phyloP scores from a whole-genome alignment of 169 alveolate species.

The Plasmodium gallinaceum region DNA sequence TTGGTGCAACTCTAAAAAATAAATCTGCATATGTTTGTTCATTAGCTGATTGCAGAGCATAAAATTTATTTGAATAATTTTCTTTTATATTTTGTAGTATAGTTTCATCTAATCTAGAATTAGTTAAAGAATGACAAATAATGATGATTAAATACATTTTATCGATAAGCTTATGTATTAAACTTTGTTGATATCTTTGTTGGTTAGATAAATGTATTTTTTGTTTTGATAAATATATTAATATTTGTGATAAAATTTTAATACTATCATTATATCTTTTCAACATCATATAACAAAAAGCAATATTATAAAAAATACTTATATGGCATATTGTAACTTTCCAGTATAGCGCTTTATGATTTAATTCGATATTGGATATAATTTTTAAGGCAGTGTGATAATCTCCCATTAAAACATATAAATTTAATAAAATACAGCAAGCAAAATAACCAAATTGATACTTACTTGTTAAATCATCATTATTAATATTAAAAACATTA shows the following conservation, averaged over 20 bases:
- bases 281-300: constrained; percentile 89
- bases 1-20: constrained; percentile 86
- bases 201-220: constrained; percentile 82
- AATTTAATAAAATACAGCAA: constrained; percentile 64
- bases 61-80: constrained; percentile 86
- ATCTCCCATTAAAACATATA: constrained; percentile 88
- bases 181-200: constrained; percentile 83
- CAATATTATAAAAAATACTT: constrained; percentile 84
- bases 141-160: constrained; percentile 87
- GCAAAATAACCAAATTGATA: constrained; percentile 58
- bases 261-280: constrained; percentile 89
- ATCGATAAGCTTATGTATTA: constrained; percentile 84
- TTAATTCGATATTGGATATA: constrained; percentile 80
- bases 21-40: constrained; percentile 87
- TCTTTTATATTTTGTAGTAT: constrained; percentile 86
- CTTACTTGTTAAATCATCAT: constrained; percentile 42
- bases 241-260: constrained; percentile 83
- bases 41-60: constrained; percentile 85
- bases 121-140: constrained; percentile 85
- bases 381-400: constrained; percentile 84
- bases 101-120: constrained; percentile 85
- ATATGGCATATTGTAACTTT: constrained; percentile 89
- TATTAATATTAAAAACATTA: constrained; percentile 27
- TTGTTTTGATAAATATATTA: constrained; percentile 84
- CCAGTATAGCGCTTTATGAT: constrained; percentile 86